Evolutionary conservation across 805 yeast genomes (phyloP).

Genomic region (Metschnikowia picachoensis): DNA sequence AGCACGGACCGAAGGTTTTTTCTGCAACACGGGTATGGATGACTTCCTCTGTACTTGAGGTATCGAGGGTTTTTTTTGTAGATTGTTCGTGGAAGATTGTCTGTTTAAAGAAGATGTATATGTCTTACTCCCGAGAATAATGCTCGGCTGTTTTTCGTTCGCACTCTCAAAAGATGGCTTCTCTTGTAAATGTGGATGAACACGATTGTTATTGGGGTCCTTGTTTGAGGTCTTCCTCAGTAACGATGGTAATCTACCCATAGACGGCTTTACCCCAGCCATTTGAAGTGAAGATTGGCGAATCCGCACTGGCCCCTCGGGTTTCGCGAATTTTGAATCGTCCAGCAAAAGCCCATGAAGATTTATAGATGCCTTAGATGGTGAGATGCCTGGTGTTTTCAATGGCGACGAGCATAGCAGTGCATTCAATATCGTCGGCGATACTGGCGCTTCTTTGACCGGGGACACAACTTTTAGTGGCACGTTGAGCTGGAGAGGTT

Average conservation of each 20-base stretch:
- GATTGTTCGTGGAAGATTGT: slow-evolving; percentile 12
- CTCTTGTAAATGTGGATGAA: slow-evolving; percentile 4
- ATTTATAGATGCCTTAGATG: slow-evolving; percentile 39
- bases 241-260: not conserved
- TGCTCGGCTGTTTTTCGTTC: slow-evolving; percentile 7
- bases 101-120: slow-evolving; percentile 6
- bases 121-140: slow-evolving; percentile 3
- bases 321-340: slow-evolving; percentile 22
- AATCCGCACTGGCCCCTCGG: slow-evolving; percentile 21
- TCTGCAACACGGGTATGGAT: slow-evolving; percentile 6
- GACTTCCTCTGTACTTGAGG: slow-evolving; percentile 13
- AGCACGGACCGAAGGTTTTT: not conserved
- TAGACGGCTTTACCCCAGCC: slow-evolving; percentile 29
- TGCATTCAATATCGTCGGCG: not conserved
- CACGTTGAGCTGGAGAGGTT: slow-evolving; percentile 5
- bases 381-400: slow-evolving; percentile 27
- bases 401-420: slow-evolving; percentile 12
- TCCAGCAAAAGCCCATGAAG: slow-evolving; percentile 29
- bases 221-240: slow-evolving; percentile 3
- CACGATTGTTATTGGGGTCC: not conserved
- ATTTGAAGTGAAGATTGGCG: slow-evolving; percentile 31
- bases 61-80: slow-evolving; percentile 18
- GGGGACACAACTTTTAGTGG: slow-evolving; percentile 1
- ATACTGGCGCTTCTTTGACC: not conserved
- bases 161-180: slow-evolving; percentile 5